Evolutionary conservation across 352 stramenopile genomes (phyloP), one percentile per base, ranked within the genome.

Genomic region (Pythium monospermum): DNA sequence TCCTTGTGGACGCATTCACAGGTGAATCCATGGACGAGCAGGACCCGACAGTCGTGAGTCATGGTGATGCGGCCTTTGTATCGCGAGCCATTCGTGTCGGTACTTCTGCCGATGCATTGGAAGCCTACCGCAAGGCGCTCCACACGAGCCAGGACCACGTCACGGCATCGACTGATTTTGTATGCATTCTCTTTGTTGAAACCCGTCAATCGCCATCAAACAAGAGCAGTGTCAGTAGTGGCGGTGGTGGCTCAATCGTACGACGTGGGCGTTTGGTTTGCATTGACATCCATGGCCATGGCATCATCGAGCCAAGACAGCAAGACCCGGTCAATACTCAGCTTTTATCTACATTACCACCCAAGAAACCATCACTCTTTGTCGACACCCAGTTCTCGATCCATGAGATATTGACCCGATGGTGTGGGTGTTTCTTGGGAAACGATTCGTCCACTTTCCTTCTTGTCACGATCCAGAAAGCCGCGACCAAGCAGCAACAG

Each of bases 401-500:
- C n/a, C 57, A 83, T 30, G 36, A 56, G 8, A 30, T 33, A 10
- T 42, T 87, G 21, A 84, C 59, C 44, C 30, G 57, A n/a, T 61
- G 42, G 21, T 85, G 83, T 45, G 72, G 78, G 11, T 11, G 19
- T 11, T 82, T 73, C 21, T 37, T 90, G 27, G 75, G 76, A 3
- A 73, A 76, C 49, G 49, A 57, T 4, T 70, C 64, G 25, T 28
- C 59, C 1, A 85, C 78, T 0, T 89, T 73, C 38, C 30, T 87
- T 7, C 21, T 92, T 15, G 66, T 92, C 30, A 42, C 65, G 6
- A 87, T 92, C 41, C 75, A 71, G 15, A 87, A 71, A 3, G 57
- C 71, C 21, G 62, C 72, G 12, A 60, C 64, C 19, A 80, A 69
- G 45, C 81, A 90, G 38, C 79, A 90, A 42, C 74, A 87, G 77